phyloP scores from a whole-genome alignment of 805 yeast species.

The Candida krabiensis region DNA sequence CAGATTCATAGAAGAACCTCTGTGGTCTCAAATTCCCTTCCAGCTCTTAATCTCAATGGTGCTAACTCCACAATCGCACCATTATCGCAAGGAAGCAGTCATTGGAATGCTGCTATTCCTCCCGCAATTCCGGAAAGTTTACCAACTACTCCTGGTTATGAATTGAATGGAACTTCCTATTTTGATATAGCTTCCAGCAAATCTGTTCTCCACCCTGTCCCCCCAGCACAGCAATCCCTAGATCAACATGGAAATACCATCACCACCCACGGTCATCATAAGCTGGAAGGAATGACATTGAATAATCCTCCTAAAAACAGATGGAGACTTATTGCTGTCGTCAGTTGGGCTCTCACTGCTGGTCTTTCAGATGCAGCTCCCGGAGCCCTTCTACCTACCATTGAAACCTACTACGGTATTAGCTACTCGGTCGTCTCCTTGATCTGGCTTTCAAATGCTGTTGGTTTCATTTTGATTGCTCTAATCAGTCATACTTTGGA shows the following conservation, averaged over 20 bases:
- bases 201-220: slow-evolving; percentile 13
- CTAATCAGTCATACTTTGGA: slow-evolving; percentile 46
- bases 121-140: slow-evolving; percentile 41
- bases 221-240: slow-evolving; percentile 17
- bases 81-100: slow-evolving; percentile 2
- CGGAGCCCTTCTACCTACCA: slow-evolving; percentile 58
- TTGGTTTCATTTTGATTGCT: slow-evolving; percentile 55
- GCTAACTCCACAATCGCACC: slow-evolving; percentile 10
- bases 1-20: slow-evolving; percentile 8
- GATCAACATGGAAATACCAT: slow-evolving; percentile 1
- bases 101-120: slow-evolving; percentile 22
- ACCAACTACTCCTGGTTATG: slow-evolving; percentile 43
- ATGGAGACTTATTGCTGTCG: slow-evolving; percentile 41
- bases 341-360: slow-evolving; percentile 39
- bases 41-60: slow-evolving; percentile 13
- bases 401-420: slow-evolving; percentile 48
- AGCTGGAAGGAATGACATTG: slow-evolving; percentile 36
- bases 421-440: slow-evolving; percentile 54
- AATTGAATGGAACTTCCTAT: slow-evolving; percentile 26
- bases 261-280: slow-evolving; percentile 7
- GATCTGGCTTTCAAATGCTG: slow-evolving; percentile 57
- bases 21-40: slow-evolving; percentile 1
- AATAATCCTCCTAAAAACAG: slow-evolving; percentile 43
- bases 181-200: slow-evolving; percentile 17
- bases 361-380: slow-evolving; percentile 59